A percentile compares a stretch with the other conserved stretches of the same genome.
phyloP scores from a whole-genome alignment of 208 protist genomes.

The Wallacemonas sp. region DNA sequence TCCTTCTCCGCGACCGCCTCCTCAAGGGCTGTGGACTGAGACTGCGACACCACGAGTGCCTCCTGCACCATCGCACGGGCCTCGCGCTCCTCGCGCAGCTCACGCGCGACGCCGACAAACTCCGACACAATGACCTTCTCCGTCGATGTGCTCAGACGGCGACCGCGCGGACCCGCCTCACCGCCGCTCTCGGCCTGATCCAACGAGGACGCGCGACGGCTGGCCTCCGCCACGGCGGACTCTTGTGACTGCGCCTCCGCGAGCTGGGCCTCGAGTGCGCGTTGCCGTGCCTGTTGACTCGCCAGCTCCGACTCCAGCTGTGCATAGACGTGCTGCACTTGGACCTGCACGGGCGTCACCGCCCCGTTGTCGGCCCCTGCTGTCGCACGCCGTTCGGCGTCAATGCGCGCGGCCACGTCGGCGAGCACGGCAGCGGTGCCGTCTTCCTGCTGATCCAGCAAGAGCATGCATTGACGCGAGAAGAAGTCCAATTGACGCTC shows the following conservation, averaged over 20 bases:
- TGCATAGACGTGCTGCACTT: constrained; percentile 1
- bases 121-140: constrained; percentile 2
- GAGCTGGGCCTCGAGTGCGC: too few species aligned
- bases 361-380: too few species aligned
- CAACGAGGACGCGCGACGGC: too few species aligned
- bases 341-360: neutral
- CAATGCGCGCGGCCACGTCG: constrained; percentile 1
- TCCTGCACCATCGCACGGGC: neutral
- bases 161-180: neutral
- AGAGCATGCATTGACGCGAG: constrained; percentile 12
- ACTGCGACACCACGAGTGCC: neutral
- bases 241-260: too few species aligned
- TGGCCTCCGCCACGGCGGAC: too few species aligned
- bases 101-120: constrained; percentile 1
- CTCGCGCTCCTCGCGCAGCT: constrained; percentile 16
- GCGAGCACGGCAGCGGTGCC: constrained; percentile 5
- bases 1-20: constrained; percentile 8
- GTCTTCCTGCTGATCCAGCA: constrained; percentile 5
- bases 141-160: constrained; percentile 2
- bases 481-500: constrained; percentile 51
- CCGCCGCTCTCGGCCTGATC: neutral
- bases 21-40: neutral
- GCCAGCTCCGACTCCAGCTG: neutral
- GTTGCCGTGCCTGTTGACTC: too few species aligned
- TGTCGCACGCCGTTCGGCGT: neutral